These are phyloP conservation scores for Pouteria glomerata DNA, from an alignment of 148 eudicot species.

Conservation along the genomic window DNA sequence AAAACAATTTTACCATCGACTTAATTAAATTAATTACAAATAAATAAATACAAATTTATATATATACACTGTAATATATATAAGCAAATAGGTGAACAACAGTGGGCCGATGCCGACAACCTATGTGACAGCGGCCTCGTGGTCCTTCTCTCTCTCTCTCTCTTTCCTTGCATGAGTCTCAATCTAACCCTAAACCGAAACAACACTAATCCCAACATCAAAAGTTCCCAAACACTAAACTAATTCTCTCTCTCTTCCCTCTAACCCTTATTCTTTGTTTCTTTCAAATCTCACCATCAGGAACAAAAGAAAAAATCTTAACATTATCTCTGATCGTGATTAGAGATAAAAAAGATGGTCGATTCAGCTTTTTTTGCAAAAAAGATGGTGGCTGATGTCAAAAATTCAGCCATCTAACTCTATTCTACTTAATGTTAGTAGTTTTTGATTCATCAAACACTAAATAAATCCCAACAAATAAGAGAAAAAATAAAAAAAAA, in stretches of 20 bases:
- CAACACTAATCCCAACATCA: background rate
- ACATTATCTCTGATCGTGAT: background rate
- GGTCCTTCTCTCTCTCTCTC: too few species aligned
- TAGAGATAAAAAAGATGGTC: background rate
- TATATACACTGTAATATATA: too few species aligned
- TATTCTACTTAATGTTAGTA: background rate
- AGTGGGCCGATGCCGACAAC: too few species aligned
- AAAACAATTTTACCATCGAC: too few species aligned
- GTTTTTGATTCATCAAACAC: too few species aligned
- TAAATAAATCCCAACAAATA: too few species aligned
- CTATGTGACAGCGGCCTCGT: too few species aligned
- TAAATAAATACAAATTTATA: too few species aligned
- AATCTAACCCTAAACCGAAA: conserved; percentile 35
- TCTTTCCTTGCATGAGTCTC: conserved; percentile 5
- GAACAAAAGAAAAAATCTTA: background rate
- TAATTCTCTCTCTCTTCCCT: background rate
- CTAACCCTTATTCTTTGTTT: background rate
- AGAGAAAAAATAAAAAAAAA: too few species aligned
- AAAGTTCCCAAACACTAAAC: background rate
- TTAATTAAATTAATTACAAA: too few species aligned
- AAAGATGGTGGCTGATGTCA: background rate
- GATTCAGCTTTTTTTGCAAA: background rate
- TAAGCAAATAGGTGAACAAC: too few species aligned
- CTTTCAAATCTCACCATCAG: conserved; percentile 12
- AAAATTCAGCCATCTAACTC: background rate